Evolutionary conservation across 495 filamentous ascomycete species (phyloP).

Genomic region (Aspergillus panamensis): DNA sequence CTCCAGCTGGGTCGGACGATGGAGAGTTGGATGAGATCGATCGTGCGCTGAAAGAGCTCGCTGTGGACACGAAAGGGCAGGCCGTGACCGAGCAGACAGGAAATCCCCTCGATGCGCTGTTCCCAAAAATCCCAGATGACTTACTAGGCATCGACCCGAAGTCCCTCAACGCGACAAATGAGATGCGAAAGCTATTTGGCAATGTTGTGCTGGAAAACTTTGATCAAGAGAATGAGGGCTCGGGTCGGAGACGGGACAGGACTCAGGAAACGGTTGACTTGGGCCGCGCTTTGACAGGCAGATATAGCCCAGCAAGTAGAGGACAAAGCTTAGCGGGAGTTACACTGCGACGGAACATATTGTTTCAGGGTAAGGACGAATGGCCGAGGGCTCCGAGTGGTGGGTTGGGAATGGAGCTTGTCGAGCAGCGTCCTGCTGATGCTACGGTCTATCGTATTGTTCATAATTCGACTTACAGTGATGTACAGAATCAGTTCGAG

Average conservation of each 20-base stretch:
- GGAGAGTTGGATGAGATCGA: conserved; percentile 77
- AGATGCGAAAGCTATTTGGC: conserved; percentile 93
- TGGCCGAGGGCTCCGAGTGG: conserved; percentile 81
- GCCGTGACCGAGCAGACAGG: conserved; percentile 21
- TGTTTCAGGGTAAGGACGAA: conserved; percentile 85
- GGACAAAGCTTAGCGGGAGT: conserved; percentile 65
- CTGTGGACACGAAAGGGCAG: conserved; percentile 27
- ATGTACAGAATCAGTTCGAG: conserved; percentile 72
- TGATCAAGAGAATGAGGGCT: conserved; percentile 49
- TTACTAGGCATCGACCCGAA: conserved; percentile 72
- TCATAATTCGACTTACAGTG: conserved; percentile 73
- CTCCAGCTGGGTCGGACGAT: conserved; percentile 23
- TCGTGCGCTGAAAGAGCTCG: conserved; percentile 64
- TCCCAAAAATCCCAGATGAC: conserved; percentile 42
- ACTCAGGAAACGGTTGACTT: conserved; percentile 59
- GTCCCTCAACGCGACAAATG: conserved; percentile 80
- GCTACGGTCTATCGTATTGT: conserved; percentile 61
- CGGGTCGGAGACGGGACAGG: conserved; percentile 51
- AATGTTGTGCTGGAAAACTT: conserved; percentile 67
- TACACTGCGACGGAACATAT: conserved; percentile 69
- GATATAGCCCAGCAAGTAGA: conserved; percentile 52
- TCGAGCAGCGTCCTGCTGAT: conserved; percentile 53
- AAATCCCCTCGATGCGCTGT: conserved; percentile 43
- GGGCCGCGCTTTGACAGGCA: conserved; percentile 64
- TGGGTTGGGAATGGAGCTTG: conserved; percentile 78